Base-by-base conservation (phyloP, 257 asterid genomes). In the Jaltomata sinuosa region DNA sequence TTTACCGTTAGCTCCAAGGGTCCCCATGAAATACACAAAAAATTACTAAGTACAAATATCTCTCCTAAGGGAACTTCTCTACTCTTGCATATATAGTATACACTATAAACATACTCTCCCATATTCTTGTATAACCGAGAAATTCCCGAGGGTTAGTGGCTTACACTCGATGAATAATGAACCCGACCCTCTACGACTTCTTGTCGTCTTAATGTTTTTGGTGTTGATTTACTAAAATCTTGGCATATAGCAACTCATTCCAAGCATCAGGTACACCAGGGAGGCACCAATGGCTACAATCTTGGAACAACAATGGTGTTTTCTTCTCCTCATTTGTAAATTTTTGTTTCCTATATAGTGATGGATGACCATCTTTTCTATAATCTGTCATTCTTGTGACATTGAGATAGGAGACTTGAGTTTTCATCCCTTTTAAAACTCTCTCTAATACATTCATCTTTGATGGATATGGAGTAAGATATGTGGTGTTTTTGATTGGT, bases 251-350 rank as follows among this genome's bases (percentile, higher is more conserved):
- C 42, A 92, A 84, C 83, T 94, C 94, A 68, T 94, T 94, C 98
- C 98, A 94, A 11, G 90, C 55, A 84, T 94, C 98, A 29, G 98
- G 98, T 16, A 94, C 97, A 0, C 98, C 98, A 3, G 98, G 98
- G 1, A 94, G 95, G 81, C 98, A 94, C 97, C 98, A 94, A 84
- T 94, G 98, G 82, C 97, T 94, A 84, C 98, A 94, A 84, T 94
- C 98, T 87, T 94, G 97, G 49, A 86, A 89, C 76, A 31, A 71
- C 50, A 68, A 36, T 8, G 91, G 88, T 4, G 84, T 21, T 68
- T 53, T 82, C 79, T 80, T 90, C 88, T 94, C 93, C 55, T 90
- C 93, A 4, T 40, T 78, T 0, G 95, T 85, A 84, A 85, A 79
- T 72, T 90, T 79, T 55, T 85, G 90, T 88, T 89, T 88, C 82